Evolutionary conservation across 768 basidiomycete species (phyloP).

Genomic region (Collybia mongolica): DNA sequence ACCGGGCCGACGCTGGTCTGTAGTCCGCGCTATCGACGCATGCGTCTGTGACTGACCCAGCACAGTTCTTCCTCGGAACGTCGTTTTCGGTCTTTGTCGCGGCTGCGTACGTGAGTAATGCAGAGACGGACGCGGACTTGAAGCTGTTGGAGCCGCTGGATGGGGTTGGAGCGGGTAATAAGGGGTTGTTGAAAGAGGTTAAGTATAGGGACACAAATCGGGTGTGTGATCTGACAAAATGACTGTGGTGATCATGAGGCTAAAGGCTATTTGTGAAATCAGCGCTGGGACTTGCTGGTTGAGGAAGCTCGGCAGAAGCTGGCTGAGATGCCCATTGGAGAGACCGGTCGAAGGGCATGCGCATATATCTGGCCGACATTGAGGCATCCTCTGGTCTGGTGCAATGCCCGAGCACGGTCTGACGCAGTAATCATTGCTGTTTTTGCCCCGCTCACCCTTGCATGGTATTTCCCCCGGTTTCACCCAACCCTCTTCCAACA

Average conservation of each 20-base stretch:
- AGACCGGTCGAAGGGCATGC: too few relatives aligned
- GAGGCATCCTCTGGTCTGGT: not conserved
- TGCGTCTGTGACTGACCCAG: not conserved
- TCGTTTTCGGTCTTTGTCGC: constrained; percentile 2
- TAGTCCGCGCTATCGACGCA: not conserved
- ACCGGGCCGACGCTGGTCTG: constrained; percentile 4
- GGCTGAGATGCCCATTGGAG: too few relatives aligned
- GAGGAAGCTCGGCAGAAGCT: too few relatives aligned
- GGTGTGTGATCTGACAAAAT: too few relatives aligned
- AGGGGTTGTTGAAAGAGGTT: too few relatives aligned
- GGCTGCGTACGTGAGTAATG: constrained; percentile 5
- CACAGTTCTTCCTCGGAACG: constrained; percentile 5
- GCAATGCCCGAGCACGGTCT: constrained; percentile 1
- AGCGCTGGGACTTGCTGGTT: too few relatives aligned
- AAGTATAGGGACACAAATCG: too few relatives aligned
- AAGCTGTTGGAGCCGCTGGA: not conserved
- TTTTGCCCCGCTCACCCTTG: constrained; percentile 1
- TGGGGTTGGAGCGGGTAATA: too few relatives aligned
- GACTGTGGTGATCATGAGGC: too few relatives aligned
- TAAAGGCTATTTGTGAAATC: too few relatives aligned
- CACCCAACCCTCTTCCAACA: constrained; percentile 4
- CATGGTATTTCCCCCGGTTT: constrained; percentile 6
- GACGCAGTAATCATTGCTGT: not conserved
- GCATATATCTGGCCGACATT: too few relatives aligned
- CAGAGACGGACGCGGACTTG: constrained; percentile 2